These are phyloP conservation scores for Pythium coloratum DNA, from an alignment of 352 stramenopile genomes.

Conservation along the genomic window DNA sequence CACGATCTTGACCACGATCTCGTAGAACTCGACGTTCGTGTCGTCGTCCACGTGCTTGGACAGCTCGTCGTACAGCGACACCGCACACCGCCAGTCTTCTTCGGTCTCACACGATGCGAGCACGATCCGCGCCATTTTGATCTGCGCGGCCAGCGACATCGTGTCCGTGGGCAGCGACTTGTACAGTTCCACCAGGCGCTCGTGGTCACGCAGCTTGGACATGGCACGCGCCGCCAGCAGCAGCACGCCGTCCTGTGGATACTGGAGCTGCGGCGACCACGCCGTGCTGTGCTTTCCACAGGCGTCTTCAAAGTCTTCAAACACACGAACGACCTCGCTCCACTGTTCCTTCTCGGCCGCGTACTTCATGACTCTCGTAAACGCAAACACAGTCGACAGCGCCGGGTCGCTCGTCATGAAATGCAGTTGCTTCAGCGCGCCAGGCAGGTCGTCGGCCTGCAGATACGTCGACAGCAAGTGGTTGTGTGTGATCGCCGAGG, in stretches of 20 bases:
- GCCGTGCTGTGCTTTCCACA: slow-evolving; percentile 42
- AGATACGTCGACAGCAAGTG: slow-evolving; percentile 74
- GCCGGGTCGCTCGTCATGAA: slow-evolving; percentile 45
- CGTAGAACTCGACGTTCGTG: slow-evolving; percentile 77
- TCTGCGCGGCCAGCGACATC: slow-evolving; percentile 57
- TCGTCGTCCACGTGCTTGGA: slow-evolving; percentile 49
- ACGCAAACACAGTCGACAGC: slow-evolving; percentile 65
- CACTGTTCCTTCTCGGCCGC: slow-evolving; percentile 38
- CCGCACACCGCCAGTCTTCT: slow-evolving; percentile 71
- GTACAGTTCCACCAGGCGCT: slow-evolving; percentile 65
- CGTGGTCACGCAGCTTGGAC: slow-evolving; percentile 47
- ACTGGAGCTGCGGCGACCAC: slow-evolving; percentile 63
- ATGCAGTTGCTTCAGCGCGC: slow-evolving; percentile 46
- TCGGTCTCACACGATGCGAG: slow-evolving; percentile 63
- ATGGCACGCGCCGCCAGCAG: slow-evolving; percentile 61
- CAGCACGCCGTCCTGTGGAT: slow-evolving; percentile 63
- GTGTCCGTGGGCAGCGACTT: slow-evolving; percentile 37
- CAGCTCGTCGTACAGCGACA: slow-evolving; percentile 79
- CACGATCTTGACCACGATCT: slow-evolving; percentile 81
- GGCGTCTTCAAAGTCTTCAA: slow-evolving; percentile 59
- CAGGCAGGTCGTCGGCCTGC: slow-evolving; percentile 48
- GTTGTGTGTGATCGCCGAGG: slow-evolving; percentile 69
- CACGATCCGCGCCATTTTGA: slow-evolving; percentile 44
- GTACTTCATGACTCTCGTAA: slow-evolving; percentile 78
- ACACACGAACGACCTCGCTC: slow-evolving; percentile 51